Base-by-base conservation (phyloP, 371 early-diverging fungal species). In the Mycotypha africana region DNA sequence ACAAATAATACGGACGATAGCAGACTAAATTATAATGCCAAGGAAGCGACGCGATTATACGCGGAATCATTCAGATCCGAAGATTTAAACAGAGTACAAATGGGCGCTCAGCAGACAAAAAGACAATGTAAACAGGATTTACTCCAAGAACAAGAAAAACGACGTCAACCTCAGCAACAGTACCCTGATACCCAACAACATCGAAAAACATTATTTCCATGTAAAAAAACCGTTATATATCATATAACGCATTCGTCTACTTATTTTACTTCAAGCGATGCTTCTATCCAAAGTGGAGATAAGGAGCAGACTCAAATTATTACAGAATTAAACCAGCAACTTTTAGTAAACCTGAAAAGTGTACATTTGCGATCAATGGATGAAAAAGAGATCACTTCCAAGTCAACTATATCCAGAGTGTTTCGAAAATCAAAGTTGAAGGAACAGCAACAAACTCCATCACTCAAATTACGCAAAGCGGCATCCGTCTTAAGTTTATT, bases 181-280 rank as follows among this genome's bases (percentile, higher is more conserved):
- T n/a, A n/a, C 47, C 7, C 49, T 45, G 19, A 62, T 62, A 2
- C 60, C 59, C 6, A n/a, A n/a, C n/a, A n/a, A n/a, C n/a, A n/a
- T n/a, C n/a, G n/a, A n/a, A n/a, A n/a, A n/a, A n/a, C n/a, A n/a
- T n/a, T n/a, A n/a, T n/a, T n/a, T n/a, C n/a, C n/a, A n/a, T n/a
- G n/a, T n/a, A n/a, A n/a, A n/a, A 58, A 61, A 22, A 73, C 74
- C 1, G 42, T 73, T 2, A 62, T 73, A n/a, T 73, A 66, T 41
- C 74, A 73, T 34, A 60, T 69, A 5, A 53, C 62, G 2, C 68
- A 66, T 33, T 53, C 67, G 3, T 66, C 69, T 0, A 73, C 69
- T 7, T 73, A 73, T 40, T 73, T 64, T 42, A 73, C 74, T 47
- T 45, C 9, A 34, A 56, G 3, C 28, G 11, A 4, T 63, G 65